These are phyloP conservation scores for Psilocybe sp. DNA, from an alignment of 768 basidiomycete species.

Conservation along the genomic window DNA sequence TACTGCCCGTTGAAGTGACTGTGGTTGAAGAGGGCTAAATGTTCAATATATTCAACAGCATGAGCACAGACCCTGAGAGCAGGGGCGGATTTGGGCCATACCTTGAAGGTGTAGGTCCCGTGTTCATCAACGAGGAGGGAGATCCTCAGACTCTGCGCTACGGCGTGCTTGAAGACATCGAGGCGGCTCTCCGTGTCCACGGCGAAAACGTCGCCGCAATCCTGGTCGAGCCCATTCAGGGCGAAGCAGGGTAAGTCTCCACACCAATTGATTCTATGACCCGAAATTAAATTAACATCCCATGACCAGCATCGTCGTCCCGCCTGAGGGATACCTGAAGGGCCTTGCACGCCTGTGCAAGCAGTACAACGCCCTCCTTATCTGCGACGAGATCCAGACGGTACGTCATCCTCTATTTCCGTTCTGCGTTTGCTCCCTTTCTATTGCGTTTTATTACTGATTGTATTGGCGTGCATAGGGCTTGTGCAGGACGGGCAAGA, in stretches of 20 bases:
- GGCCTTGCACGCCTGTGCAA: slow-evolving; percentile 82
- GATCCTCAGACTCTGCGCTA: slow-evolving; percentile 66
- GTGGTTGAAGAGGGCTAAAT: not conserved
- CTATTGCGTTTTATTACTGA: not conserved
- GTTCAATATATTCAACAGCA: slow-evolving; percentile 39
- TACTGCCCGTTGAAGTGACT: slow-evolving; percentile 4
- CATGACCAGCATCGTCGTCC: slow-evolving; percentile 78
- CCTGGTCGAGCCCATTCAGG: slow-evolving; percentile 96
- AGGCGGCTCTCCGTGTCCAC: slow-evolving; percentile 73
- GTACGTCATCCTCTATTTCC: slow-evolving; percentile 35
- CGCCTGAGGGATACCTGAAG: slow-evolving; percentile 81
- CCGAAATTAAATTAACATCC: not conserved
- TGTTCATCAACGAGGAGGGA: slow-evolving; percentile 54
- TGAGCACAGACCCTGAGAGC: slow-evolving; percentile 94
- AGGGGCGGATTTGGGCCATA: slow-evolving; percentile 90
- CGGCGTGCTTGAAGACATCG: slow-evolving; percentile 80
- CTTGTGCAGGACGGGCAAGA: slow-evolving; percentile 88
- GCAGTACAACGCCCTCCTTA: slow-evolving; percentile 90
- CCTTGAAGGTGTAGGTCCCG: slow-evolving; percentile 80
- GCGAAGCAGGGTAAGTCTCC: slow-evolving; percentile 85
- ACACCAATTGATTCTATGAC: slow-evolving; percentile 2
- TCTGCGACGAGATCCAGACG: slow-evolving; percentile 98
- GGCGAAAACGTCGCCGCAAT: slow-evolving; percentile 88
- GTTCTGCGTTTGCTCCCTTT: not conserved
- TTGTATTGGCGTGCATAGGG: slow-evolving; percentile 44